phyloP scores from a whole-genome alignment of 129 eudicot genomes.

The Solidago caesia region DNA sequence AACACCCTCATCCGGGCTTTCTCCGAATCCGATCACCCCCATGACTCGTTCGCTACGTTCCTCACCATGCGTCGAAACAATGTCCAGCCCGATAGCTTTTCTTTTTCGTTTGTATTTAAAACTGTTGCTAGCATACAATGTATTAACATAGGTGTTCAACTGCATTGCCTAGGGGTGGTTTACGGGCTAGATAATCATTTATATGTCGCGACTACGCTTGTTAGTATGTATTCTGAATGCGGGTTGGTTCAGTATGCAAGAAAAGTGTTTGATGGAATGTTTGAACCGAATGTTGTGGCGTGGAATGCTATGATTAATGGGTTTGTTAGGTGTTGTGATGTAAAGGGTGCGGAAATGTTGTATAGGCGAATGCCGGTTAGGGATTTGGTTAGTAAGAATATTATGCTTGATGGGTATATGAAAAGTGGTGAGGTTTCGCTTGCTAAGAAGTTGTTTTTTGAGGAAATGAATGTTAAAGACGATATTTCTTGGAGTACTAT shows the following conservation, averaged over 20 bases:
- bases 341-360: constrained; percentile 34
- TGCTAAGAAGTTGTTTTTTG: constrained; percentile 7
- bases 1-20: constrained; percentile 43
- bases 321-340: constrained; percentile 36
- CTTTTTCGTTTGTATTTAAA: constrained; percentile 42
- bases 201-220: constrained; percentile 40
- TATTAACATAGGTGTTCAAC: constrained; percentile 30
- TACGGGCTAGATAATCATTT: constrained; percentile 40
- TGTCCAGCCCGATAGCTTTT: constrained; percentile 30
- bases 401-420: constrained; percentile 17
- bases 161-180: constrained; percentile 25
- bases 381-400: constrained; percentile 12
- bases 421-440: constrained; percentile 27
- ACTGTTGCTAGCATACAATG: constrained; percentile 35
- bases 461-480: constrained; percentile 34
- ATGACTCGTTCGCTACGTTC: constrained; percentile 30
- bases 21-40: constrained; percentile 36
- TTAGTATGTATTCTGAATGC: constrained; percentile 45
- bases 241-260: constrained; percentile 26
- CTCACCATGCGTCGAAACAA: constrained; percentile 32
- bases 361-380: constrained; percentile 34
- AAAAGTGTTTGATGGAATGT: constrained; percentile 45
- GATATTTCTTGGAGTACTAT: constrained; percentile 44
- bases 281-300: constrained; percentile 36
- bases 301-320: constrained; percentile 47